Base-by-base conservation (phyloP, 2,329 filamentous ascomycete genomes). In the Fonsecaea monophora region DNA sequence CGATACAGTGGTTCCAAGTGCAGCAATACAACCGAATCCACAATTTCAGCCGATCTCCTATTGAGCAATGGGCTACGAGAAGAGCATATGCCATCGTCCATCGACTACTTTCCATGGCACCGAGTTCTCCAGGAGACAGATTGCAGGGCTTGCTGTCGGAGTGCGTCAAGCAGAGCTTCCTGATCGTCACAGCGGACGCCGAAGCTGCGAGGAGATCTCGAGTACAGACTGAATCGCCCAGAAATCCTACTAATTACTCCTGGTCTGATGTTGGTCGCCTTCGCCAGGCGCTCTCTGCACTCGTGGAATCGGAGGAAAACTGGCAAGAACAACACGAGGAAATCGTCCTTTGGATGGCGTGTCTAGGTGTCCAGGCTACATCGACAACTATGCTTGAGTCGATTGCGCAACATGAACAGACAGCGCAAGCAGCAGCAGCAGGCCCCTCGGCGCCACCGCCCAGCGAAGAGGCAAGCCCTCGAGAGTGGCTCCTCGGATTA, bases 1-100 rank as follows among this genome's bases (percentile, higher is more conserved):
- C 53, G 10, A 63, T 66, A 32, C 62, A 61, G n/a, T 68, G 66
- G 66, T 66, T 68, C 48, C 66, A 66, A 25, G 66, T 68, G 10
- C 21, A 65, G 38, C 66, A 68, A 37, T 57, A 63, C 56, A 58
- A 58, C 40, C 48, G 53, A 7, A n/a, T 66, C 15, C 48, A 56
- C 54, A 62, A 66, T 18, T 65, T 63, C 50, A 38, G 48, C 18
- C 54, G 21, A 34, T 53, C 55, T 6, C 25, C 54, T 2, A 54
- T 32, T 6, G 62, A 65, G 35, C n/a, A 45, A 35, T 68, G 66
- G 66, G 48, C 66, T 3, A 56, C 45, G n/a, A 35, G 48, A 25
- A 55, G 55, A 32, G 42, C 62, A 21, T 38, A 65, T n/a, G 60
- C 59, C 21, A 60, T 68, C 18, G 60, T 60, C 30, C 66, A 68